Percentiles rank a stretch among this genome's conserved stretches.
phyloP scores from a whole-genome alignment of 805 yeast species.

The Ogataea pini region DNA sequence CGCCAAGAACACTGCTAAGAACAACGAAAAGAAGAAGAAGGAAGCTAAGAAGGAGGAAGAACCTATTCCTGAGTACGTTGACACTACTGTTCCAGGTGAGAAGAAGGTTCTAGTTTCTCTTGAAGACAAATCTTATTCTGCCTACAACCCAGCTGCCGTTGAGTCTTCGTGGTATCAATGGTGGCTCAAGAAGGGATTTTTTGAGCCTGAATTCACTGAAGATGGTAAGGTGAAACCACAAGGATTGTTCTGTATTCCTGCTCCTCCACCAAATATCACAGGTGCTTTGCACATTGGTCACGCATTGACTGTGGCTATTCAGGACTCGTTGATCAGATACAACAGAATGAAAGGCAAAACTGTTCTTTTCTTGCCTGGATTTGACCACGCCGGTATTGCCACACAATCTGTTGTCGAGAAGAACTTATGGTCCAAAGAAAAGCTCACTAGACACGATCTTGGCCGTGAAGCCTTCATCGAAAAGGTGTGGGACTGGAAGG shows the following conservation, averaged over 20 bases:
- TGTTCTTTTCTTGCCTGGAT: slow-evolving; percentile 90
- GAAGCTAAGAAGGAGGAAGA: slow-evolving; percentile 70
- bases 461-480: slow-evolving; percentile 89
- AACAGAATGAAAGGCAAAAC: slow-evolving; percentile 98
- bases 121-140: slow-evolving; percentile 91
- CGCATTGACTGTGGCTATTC: slow-evolving; percentile 92
- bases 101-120: slow-evolving; percentile 85
- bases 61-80: slow-evolving; percentile 82
- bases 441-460: slow-evolving; percentile 89
- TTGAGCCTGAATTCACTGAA: slow-evolving; percentile 78
- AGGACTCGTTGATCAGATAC: slow-evolving; percentile 89
- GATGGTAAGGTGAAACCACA: slow-evolving; percentile 78
- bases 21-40: slow-evolving; percentile 56
- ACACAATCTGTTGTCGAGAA: slow-evolving; percentile 98
- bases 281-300: slow-evolving; percentile 99
- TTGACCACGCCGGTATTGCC: slow-evolving; percentile 99
- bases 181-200: slow-evolving; percentile 90
- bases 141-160: slow-evolving; percentile 88
- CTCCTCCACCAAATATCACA: slow-evolving; percentile 99
- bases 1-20: slow-evolving; percentile 45
- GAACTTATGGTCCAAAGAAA: slow-evolving; percentile 84
- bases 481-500: slow-evolving; percentile 98
- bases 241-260: slow-evolving; percentile 88
- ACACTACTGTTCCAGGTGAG: slow-evolving; percentile 82
- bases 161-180: slow-evolving; percentile 97